Conservation (phyloP, 768 basidiomycete genomes). For the Gautieria morchelliformis region DNA sequence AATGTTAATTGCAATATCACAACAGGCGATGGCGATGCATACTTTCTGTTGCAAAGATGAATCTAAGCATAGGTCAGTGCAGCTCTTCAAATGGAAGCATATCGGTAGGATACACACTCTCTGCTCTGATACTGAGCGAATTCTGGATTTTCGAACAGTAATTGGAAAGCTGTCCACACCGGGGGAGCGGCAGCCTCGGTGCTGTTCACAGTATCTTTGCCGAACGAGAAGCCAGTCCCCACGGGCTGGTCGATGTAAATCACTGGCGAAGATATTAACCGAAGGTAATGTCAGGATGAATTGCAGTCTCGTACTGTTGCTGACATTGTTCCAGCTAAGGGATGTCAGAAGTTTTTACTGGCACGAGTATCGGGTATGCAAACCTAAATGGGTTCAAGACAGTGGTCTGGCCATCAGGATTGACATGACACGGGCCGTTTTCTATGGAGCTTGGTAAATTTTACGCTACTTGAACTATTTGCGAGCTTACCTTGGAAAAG, state of each 20-base stretch:
- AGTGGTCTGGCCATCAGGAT: constrained; percentile 42
- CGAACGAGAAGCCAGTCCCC: constrained; percentile 55
- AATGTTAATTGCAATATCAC: background rate
- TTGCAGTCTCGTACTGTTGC: constrained; percentile 40
- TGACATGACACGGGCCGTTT: constrained; percentile 55
- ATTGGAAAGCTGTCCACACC: constrained; percentile 55
- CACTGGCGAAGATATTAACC: constrained; percentile 27
- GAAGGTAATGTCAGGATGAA: background rate
- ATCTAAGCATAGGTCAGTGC: constrained; percentile 24
- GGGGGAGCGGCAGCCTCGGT: constrained; percentile 42
- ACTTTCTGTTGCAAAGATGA: constrained; percentile 50
- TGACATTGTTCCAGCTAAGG: constrained; percentile 55
- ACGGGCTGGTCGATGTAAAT: constrained; percentile 67
- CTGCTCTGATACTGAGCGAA: constrained; percentile 43
- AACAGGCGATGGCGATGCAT: background rate
- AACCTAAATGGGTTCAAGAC: constrained; percentile 53
- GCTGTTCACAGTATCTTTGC: constrained; percentile 47
- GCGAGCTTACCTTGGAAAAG: constrained; percentile 45
- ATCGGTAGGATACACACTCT: constrained; percentile 24
- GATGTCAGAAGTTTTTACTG: background rate
- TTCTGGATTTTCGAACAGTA: constrained; percentile 46
- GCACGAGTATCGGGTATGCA: constrained; percentile 14
- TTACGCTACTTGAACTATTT: background rate
- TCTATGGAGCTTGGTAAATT: constrained; percentile 25
- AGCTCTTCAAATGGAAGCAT: constrained; percentile 18